Base-by-base conservation (phyloP, 371 early-diverging fungal species). In the Gilbertella persicaria region DNA sequence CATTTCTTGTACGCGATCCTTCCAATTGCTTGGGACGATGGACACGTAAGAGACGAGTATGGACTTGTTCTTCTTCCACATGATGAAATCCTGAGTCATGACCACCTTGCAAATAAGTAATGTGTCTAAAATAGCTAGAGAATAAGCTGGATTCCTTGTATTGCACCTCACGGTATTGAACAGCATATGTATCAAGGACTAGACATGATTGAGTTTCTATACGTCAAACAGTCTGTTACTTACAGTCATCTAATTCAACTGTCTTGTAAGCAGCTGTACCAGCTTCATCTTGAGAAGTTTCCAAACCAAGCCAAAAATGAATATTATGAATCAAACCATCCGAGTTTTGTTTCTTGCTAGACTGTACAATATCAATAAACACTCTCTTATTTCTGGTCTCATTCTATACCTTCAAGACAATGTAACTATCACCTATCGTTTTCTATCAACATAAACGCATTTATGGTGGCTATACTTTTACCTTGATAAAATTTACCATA, bases 201-300 rank as follows among this genome's bases (percentile, higher is more conserved):
- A 58, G 4, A 5, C 21, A 30, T 25, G 8, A 50, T 25, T n/a
- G n/a, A n/a, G n/a, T n/a, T n/a, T n/a, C n/a, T n/a, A n/a, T n/a
- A n/a, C n/a, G n/a, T n/a, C n/a, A n/a, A n/a, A n/a, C n/a, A 25
- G 23, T 16, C 14, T 48, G 17, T 44, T 36, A 19, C 77, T 66
- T 79, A 87, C 86, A 88, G 55, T 90, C 89, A 71, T 93, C 92
- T 9, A 93, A 68, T 67, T 93, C 90, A 9, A 93, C 92, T 0
- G 94, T 89, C 68, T 93, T 93, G 80, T 92, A 93, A 4, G 94
- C 94, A 10, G 92, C 94, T 14, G 91, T 91, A 26, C 94, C 94
- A 39, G 91, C 89, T 64, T 91, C 92, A 63, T 91, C 92, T 58
- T 80, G 78, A 16, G 67, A 71, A 8, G 91, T 91, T 45, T 88